Evolutionary conservation across 176 grass and related monocot genomes (phyloP), one percentile per base, ranked within the genome.

Genomic region (Lolium rigidum): DNA sequence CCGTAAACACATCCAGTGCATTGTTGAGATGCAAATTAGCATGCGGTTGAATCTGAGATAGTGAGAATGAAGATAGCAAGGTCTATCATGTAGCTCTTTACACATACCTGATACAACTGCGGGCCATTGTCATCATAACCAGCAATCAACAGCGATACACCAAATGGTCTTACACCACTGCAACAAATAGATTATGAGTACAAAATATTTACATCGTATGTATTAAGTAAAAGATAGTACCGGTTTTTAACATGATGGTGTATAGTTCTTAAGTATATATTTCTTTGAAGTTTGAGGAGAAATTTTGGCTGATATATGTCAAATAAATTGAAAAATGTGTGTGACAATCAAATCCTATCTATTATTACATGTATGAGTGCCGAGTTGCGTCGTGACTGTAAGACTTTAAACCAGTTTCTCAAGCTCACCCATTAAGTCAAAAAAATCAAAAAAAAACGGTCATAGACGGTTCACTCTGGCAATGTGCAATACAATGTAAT

Each of bases 151-250:
- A 98, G 70, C 6, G 93, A 98, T 72, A 98, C 93, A 85, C 96
- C 93, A 86, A 98, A 98, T 79, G 96, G 96, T 82, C 93, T 94
- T 78, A 98, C 96, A 90, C 96, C 96, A 85, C 96, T 98, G 83
- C 79, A 84, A 89, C 16, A 81, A 90, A 86, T 17, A 69, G 14
- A 16, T 41, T 62, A 66, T 41, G 13, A 77, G 47, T 84, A 67
- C 63, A 21, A 58, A 21, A 68, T 35, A 31, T 52, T 25, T 52
- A 46, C 64, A 89, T 66, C 5, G 1, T 78, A 75, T 21, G 16
- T 74, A 67, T 62, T 4, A 38, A 80, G 26, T 76, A 60, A 26
- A 59, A 48, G 7, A 74, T 10, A 81, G 14, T 17, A 52, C 3
- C 61, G 14, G 25, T 80, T 78, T 74, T 59, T 9, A 58, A 79